Conservation (phyloP, 257 asterid species). For the Apocynum venetum region DNA sequence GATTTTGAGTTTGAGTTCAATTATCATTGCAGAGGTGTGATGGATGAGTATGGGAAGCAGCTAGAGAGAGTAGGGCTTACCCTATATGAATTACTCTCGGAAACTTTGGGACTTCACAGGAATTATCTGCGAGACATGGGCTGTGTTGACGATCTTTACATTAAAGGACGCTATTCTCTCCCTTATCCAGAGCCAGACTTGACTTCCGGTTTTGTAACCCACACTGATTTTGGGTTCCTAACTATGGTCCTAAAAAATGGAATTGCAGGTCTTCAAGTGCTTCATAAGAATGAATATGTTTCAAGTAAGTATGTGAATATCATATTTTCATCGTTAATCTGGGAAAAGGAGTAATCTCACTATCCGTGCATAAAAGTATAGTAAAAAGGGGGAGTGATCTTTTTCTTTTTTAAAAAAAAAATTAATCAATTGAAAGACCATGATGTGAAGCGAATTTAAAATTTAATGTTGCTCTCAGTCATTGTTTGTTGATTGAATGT, state of each 20-base stretch:
- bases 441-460: too few species aligned
- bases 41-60: slow-evolving; percentile 3
- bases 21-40: slow-evolving; percentile 3
- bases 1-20: too few species aligned
- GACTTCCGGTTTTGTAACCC: slow-evolving; percentile 21
- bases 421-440: too few species aligned
- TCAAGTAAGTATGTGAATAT: not conserved
- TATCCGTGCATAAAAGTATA: too few species aligned
- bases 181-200: slow-evolving; percentile 33
- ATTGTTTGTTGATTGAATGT: too few species aligned
- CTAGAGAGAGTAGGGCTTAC: slow-evolving; percentile 8
- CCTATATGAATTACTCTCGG: slow-evolving; percentile 8
- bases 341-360: too few species aligned
- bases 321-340: too few species aligned
- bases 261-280: slow-evolving; percentile 29
- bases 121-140: slow-evolving; percentile 30
- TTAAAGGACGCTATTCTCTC: slow-evolving; percentile 24
- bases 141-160: slow-evolving; percentile 23
- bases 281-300: slow-evolving; percentile 18
- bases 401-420: too few species aligned
- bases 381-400: too few species aligned
- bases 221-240: slow-evolving; percentile 26
- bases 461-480: too few species aligned
- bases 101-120: slow-evolving; percentile 13
- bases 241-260: slow-evolving; percentile 27